Conservation (phyloP, 208 protist species). For the Lotmaria passim region DNA sequence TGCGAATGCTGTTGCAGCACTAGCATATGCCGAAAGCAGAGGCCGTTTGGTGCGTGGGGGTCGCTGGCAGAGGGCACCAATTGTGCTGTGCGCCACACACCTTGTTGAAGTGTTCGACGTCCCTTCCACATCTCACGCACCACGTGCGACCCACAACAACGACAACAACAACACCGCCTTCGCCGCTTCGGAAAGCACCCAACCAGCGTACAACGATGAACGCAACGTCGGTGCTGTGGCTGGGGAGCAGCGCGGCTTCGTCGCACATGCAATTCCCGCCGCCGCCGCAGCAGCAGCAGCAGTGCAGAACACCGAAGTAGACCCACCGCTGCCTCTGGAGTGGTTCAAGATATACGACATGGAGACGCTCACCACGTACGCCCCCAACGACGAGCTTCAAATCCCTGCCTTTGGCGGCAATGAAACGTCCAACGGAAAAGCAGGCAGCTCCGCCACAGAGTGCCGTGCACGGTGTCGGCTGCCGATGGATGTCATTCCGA, state of each 20-base stretch:
- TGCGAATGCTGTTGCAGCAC: no score
- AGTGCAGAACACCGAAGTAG: background rate
- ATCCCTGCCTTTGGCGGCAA: no score
- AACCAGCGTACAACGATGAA: background rate
- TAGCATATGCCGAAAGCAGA: no score
- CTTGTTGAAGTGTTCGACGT: slow-evolving; percentile 60
- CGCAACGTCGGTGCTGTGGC: background rate
- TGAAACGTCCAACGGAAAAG: no score
- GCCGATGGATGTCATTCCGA: slow-evolving; percentile 44
- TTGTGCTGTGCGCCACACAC: slow-evolving; percentile 79
- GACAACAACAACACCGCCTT: background rate
- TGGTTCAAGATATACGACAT: slow-evolving; percentile 51
- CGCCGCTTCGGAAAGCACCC: no score
- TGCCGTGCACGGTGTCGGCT: background rate
- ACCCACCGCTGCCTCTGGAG: slow-evolving; percentile 50
- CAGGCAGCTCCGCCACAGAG: background rate
- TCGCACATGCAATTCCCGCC: background rate
- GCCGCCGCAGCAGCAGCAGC: background rate
- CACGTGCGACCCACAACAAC: background rate
- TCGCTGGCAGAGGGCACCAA: slow-evolving; percentile 22
- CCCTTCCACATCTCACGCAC: background rate
- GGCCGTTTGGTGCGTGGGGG: background rate
- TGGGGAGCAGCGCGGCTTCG: background rate
- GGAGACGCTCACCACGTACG: slow-evolving; percentile 41
- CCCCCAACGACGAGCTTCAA: background rate